phyloP scores from a whole-genome alignment of 768 basidiomycete species.

The Amanita phalloides region DNA sequence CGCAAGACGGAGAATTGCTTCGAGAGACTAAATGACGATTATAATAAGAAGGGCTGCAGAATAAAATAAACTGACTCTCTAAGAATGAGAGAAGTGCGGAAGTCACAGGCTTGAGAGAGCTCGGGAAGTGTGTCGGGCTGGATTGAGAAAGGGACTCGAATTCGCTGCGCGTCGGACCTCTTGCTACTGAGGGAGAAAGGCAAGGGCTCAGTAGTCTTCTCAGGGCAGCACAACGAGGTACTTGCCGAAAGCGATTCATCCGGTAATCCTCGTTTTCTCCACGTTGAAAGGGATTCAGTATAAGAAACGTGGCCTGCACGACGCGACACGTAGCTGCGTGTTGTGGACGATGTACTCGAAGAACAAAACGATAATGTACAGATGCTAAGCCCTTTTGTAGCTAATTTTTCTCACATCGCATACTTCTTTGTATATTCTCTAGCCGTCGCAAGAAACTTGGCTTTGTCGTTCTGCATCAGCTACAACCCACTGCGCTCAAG shows the following conservation, averaged over 20 bases:
- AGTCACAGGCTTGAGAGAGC: constrained; percentile 62
- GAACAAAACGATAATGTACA: not conserved
- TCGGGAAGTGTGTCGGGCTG: constrained; percentile 30
- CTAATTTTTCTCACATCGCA: constrained; percentile 12
- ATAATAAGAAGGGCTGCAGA: not conserved
- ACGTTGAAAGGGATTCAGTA: constrained; percentile 42
- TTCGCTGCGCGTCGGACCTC: constrained; percentile 63
- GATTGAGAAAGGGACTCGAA: constrained; percentile 22
- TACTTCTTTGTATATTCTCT: constrained; percentile 79
- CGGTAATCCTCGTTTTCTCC: constrained; percentile 49
- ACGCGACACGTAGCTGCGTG: not conserved
- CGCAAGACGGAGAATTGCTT: constrained; percentile 77
- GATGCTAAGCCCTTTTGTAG: not conserved
- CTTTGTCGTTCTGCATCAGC: constrained; percentile 69
- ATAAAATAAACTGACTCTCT: constrained; percentile 53
- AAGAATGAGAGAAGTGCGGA: constrained; percentile 79
- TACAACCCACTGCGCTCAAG: constrained; percentile 14
- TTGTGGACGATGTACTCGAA: not conserved
- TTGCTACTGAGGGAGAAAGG: constrained; percentile 36
- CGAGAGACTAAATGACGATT: constrained; percentile 43
- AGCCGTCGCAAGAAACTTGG: constrained; percentile 66
- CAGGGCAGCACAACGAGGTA: constrained; percentile 15
- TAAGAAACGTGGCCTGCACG: constrained; percentile 64
- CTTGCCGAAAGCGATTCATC: constrained; percentile 84
- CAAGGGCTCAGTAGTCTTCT: constrained; percentile 15